Conservation (phyloP, 2,329 filamentous ascomycete genomes). For the Stagonosporopsis tanaceti region DNA sequence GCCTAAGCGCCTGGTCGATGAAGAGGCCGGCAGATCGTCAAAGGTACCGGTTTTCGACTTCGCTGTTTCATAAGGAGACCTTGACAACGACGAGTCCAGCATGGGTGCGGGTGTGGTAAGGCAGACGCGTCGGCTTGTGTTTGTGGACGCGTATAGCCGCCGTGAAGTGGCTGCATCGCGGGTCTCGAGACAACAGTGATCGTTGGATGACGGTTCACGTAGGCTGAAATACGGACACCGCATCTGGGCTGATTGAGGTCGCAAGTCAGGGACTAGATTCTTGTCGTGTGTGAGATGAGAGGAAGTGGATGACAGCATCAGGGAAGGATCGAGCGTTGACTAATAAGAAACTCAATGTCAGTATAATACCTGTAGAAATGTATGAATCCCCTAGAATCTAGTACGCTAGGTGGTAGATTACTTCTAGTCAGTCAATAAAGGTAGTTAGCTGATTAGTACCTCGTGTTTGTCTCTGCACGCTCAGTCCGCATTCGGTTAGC, state of each 20-base stretch:
- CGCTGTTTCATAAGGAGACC: not conserved
- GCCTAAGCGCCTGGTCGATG: conserved; percentile 22
- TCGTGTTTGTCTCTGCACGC: too few species aligned
- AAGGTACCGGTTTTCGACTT: not conserved
- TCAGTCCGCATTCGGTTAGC: too few species aligned
- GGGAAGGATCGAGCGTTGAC: not conserved
- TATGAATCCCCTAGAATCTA: too few species aligned
- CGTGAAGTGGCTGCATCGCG: not conserved
- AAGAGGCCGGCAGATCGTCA: conserved; percentile 18
- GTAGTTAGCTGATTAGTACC: too few species aligned
- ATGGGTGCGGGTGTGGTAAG: not conserved
- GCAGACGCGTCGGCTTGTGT: conserved; percentile 5
- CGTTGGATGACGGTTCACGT: not conserved
- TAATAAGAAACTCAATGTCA: not conserved
- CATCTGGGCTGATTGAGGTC: too few species aligned
- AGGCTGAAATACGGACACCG: not conserved
- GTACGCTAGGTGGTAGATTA: too few species aligned
- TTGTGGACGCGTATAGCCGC: conserved; percentile 7
- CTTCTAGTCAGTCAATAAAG: too few species aligned
- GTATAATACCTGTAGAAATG: too few species aligned
- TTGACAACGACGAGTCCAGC: not conserved
- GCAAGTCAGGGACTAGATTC: not conserved
- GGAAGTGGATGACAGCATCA: not conserved
- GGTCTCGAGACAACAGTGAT: not conserved
- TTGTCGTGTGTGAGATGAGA: not conserved